Conservation (phyloP, 306 rosid genomes). For the Casuarina glauca region DNA sequence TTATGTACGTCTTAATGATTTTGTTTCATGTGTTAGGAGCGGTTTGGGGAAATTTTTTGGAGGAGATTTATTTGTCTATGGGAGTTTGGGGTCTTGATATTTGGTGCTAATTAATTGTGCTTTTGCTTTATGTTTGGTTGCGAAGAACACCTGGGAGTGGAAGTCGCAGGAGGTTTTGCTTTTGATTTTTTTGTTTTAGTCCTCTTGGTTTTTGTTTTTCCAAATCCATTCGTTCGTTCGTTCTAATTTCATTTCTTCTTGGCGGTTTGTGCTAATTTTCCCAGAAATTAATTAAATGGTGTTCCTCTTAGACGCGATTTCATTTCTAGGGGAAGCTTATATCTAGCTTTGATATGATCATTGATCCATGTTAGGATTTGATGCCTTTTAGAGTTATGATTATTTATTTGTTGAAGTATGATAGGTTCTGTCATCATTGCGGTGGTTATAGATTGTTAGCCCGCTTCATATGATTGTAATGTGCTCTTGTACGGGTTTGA, state of each 20-base stretch:
- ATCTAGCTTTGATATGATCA: neutral
- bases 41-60: neutral
- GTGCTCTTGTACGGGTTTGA: neutral
- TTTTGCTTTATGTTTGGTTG: neutral
- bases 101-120: neutral
- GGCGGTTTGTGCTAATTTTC: neutral
- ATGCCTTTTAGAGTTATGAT: neutral
- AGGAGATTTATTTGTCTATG: neutral
- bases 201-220: neutral
- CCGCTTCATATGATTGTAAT: neutral
- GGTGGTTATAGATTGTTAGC: neutral
- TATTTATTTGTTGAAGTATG: neutral
- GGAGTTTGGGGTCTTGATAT: neutral
- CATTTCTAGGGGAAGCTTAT: neutral
- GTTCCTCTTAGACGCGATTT: neutral
- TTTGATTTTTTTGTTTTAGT: neutral
- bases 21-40: neutral
- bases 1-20: neutral
- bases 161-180: neutral
- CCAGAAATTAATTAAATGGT: neutral
- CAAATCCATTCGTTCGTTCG: neutral
- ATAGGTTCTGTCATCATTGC: no score
- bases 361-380: neutral
- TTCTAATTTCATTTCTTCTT: neutral
- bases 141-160: conserved; percentile 6